A percentile compares a stretch with the other conserved stretches of the same genome.
Evolutionary conservation across 192 early-diverging fungal species (phyloP).

Genomic region (Anaeromyces robustus): DNA sequence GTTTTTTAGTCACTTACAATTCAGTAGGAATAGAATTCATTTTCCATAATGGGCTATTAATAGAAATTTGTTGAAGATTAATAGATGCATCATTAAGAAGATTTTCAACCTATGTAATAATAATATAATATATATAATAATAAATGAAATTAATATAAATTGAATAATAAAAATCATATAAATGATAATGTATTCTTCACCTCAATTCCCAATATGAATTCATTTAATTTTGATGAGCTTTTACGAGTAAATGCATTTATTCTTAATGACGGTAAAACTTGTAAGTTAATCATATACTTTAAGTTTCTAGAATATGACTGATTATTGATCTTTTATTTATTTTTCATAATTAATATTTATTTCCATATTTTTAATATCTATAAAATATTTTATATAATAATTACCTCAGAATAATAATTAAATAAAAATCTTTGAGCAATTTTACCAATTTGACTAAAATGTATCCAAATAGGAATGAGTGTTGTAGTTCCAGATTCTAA

Average conservation of each 20-base stretch:
- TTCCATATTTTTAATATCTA: too few relatives aligned
- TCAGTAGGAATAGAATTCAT: conserved; percentile 12
- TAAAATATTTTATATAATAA: too few relatives aligned
- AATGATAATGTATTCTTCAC: too few relatives aligned
- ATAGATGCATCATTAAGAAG: conserved; percentile 40
- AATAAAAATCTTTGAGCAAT: conserved; percentile 66
- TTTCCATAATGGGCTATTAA: conserved; percentile 53
- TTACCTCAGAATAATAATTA: conserved; percentile 61
- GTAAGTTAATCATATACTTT: conserved; percentile 30
- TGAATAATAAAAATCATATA: too few relatives aligned
- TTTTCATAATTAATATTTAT: too few relatives aligned
- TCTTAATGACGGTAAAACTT: conserved; percentile 73
- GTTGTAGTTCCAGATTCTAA: conserved; percentile 21
- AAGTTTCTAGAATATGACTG: conserved; percentile 33
- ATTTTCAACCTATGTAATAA: conserved; percentile 47
- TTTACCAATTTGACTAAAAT: conserved; percentile 79
- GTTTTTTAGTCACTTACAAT: conserved; percentile 23
- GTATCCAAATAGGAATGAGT: conserved; percentile 70
- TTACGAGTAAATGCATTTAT: conserved; percentile 90
- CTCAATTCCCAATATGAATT: conserved; percentile 87
- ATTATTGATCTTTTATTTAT: not conserved
- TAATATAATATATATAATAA: not conserved
- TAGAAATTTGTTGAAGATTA: conserved; percentile 49
- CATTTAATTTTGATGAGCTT: conserved; percentile 52
- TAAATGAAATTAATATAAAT: not conserved